Base-by-base conservation (phyloP, 1,139 yeast genomes). In the Saccharomyces hybrid region DNA sequence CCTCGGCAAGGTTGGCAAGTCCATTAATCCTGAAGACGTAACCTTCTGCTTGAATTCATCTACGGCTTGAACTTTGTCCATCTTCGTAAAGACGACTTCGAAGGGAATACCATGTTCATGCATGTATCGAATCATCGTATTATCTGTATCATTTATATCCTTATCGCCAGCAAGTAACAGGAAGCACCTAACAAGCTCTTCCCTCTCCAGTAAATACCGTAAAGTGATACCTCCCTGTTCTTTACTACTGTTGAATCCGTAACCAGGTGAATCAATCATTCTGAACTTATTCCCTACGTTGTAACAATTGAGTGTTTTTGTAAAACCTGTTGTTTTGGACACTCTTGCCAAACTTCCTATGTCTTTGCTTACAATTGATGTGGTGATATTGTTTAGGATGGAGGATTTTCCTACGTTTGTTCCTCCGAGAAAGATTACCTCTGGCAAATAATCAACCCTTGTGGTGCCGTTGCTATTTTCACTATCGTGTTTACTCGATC, bases 331-430 rank as follows among this genome's bases (percentile, higher is more conserved):
- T 53, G 75, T 74, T 53, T 73, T 76, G 3, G 86, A 83, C 3
- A 80, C 81, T 60, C 69, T 78, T 3, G 88, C 88, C 59, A 76
- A 73, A 52, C 72, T 66, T 48, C 67, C 57, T 59, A 72, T 60
- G 38, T 65, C 66, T 29, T 69, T 73, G 31, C 63, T 57, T 28
- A 69, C 66, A 48, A 70, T 67, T 64, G 68, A 65, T 62, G 79
- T 65, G 11, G 76, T 62, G 7, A 84, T 60, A 14, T 78, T 79
- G 62, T 88, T 86, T 46, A 89, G 73, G 44, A 89, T 69, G 0
- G 95, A 82, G 0, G 95, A 87, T 66, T 89, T 89, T 0, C 97
- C 97, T 1, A 83, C 89, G 63, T 89, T 89, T 51, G 95, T 85
- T 59, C 88, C 80, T 0, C 97, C 97, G 52, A 89, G 65, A 47